phyloP scores from a whole-genome alignment of 2,329 filamentous ascomycete genomes.

The Fusarium sulawesiense region DNA sequence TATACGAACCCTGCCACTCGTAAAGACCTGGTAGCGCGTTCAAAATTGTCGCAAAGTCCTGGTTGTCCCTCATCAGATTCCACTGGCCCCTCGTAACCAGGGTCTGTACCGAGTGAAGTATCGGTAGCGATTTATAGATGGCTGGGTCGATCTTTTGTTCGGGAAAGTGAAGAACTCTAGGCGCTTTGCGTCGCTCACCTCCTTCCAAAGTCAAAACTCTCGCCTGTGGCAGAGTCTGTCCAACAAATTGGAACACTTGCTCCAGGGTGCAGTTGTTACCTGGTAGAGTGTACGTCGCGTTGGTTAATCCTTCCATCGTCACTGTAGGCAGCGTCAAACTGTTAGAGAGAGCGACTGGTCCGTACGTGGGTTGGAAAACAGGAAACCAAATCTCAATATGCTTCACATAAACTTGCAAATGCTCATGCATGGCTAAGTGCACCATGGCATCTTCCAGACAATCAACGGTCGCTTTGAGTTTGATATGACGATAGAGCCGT shows the following conservation, averaged over 20 bases:
- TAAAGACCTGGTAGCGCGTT: constrained; percentile 72
- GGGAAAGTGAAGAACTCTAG: constrained; percentile 64
- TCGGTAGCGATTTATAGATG: constrained; percentile 54
- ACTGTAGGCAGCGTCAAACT: constrained; percentile 62
- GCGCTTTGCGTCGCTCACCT: constrained; percentile 80
- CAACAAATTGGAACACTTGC: constrained; percentile 74
- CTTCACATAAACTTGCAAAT: constrained; percentile 73
- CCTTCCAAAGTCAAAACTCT: constrained; percentile 78
- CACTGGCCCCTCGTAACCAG: constrained; percentile 80
- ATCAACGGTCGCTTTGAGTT: constrained; percentile 76
- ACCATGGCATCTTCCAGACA: constrained; percentile 68
- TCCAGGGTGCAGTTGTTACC: constrained; percentile 76
- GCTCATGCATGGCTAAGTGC: constrained; percentile 69
- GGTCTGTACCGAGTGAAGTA: constrained; percentile 69
- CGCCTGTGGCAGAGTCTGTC: constrained; percentile 67
- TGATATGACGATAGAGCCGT: constrained; percentile 79
- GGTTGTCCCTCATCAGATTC: constrained; percentile 75
- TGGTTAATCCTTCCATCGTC: constrained; percentile 66
- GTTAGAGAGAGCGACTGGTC: constrained; percentile 56
- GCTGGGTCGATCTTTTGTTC: constrained; percentile 36
- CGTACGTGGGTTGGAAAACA: constrained; percentile 71
- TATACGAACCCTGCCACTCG: constrained; percentile 73
- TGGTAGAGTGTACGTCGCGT: constrained; percentile 68
- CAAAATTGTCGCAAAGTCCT: constrained; percentile 72
- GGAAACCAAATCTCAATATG: constrained; percentile 84